Conservation (phyloP, 2,329 filamentous ascomycete species). For the Penicillium griseofulvum region DNA sequence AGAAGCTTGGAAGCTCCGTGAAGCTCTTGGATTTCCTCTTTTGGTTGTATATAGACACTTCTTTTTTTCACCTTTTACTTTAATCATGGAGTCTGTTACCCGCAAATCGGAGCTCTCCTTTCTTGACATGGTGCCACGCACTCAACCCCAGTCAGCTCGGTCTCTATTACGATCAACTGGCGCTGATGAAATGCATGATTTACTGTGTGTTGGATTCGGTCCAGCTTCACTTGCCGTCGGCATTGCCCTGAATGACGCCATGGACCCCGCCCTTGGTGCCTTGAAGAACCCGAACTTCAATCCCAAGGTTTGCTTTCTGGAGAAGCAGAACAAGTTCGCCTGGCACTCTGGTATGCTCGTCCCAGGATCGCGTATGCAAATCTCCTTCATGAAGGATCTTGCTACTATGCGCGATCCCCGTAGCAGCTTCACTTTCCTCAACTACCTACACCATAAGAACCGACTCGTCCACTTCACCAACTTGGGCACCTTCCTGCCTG, state of each 20-base stretch:
- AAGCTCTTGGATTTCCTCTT: background rate
- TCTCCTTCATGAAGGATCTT: constrained; percentile 95
- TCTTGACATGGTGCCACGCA: constrained; percentile 22
- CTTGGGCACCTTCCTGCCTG: constrained; percentile 80
- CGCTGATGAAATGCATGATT: constrained; percentile 69
- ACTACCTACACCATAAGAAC: constrained; percentile 79
- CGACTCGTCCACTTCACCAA: constrained; percentile 91
- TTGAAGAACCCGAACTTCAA: constrained; percentile 32
- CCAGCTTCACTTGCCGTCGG: constrained; percentile 87
- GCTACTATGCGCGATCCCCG: constrained; percentile 83
- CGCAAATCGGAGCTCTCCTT: constrained; percentile 29
- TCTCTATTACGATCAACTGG: constrained; percentile 55
- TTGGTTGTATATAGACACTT: background rate
- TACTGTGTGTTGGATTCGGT: constrained; percentile 89
- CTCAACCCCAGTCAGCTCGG: constrained; percentile 17
- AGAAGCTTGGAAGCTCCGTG: constrained; percentile 5
- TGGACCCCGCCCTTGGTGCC: constrained; percentile 48
- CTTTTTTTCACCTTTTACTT: background rate
- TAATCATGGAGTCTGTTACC: constrained; percentile 20
- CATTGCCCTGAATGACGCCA: constrained; percentile 80
- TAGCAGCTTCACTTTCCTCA: constrained; percentile 91
- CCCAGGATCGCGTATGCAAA: constrained; percentile 93
- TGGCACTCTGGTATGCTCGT: constrained; percentile 97
- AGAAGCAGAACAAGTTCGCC: constrained; percentile 77
- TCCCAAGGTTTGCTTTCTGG: constrained; percentile 80